Percentiles rank a stretch among this genome's conserved stretches.
These are phyloP conservation scores for Cystobasidiaceae sp. DNA, from an alignment of 1,284 basidiomycete genomes.

Conservation along the genomic window DNA sequence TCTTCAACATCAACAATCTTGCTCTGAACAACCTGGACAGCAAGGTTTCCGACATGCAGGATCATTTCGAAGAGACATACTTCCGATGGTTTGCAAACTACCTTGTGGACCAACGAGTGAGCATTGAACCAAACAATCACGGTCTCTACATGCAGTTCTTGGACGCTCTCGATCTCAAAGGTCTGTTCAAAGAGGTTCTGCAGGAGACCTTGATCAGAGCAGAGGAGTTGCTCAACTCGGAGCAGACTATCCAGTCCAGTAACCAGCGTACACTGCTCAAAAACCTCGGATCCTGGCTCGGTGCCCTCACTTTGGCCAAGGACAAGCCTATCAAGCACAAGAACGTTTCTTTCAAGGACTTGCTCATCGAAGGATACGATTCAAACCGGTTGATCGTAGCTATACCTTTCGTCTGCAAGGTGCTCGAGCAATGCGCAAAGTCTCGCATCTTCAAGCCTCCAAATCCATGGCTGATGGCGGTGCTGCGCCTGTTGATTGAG, in stretches of 20 bases:
- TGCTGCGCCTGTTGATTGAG: constrained; percentile 85
- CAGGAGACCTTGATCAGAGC: constrained; percentile 92
- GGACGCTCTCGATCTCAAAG: constrained; percentile 65
- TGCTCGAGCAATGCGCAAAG: constrained; percentile 80
- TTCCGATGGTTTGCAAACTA: constrained; percentile 97
- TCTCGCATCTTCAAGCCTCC: constrained; percentile 91
- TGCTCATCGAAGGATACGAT: constrained; percentile 92
- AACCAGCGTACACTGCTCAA: constrained; percentile 84
- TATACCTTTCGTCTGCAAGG: constrained; percentile 97
- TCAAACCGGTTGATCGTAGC: constrained; percentile 85
- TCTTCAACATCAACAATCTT: constrained; percentile 98
- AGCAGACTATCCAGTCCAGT: constrained; percentile 77
- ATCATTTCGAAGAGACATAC: constrained; percentile 71
- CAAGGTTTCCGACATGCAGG: constrained; percentile 77
- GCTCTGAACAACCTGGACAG: constrained; percentile 87
- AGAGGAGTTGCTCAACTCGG: constrained; percentile 78
- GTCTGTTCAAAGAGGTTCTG: constrained; percentile 68
- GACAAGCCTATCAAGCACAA: constrained; percentile 89
- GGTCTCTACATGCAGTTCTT: constrained; percentile 89
- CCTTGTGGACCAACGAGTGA: constrained; percentile 90
- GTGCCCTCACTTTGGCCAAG: constrained; percentile 83
- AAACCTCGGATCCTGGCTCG: constrained; percentile 93
- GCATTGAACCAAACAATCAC: constrained; percentile 96
- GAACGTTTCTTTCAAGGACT: constrained; percentile 92
- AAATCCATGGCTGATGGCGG: constrained; percentile 97